phyloP scores from a whole-genome alignment of 768 basidiomycete genomes.

The Hericium rajendrae region DNA sequence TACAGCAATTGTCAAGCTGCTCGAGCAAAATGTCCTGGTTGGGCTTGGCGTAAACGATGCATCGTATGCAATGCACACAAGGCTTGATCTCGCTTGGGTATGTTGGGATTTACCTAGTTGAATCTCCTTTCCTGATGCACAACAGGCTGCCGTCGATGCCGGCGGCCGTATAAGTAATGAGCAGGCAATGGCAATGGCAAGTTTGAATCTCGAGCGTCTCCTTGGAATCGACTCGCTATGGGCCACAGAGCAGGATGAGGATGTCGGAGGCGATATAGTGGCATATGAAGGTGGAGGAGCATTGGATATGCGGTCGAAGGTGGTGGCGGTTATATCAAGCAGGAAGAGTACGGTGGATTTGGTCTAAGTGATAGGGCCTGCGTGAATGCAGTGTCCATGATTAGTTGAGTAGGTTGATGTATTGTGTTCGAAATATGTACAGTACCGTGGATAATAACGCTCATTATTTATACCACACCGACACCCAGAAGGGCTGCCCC shows the following conservation, averaged over 20 bases:
- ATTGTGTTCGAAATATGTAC: too few species aligned
- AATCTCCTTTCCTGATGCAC: not conserved
- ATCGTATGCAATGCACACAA: conserved; percentile 23
- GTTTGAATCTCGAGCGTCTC: conserved; percentile 33
- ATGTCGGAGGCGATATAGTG: conserved; percentile 18
- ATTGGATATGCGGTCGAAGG: conserved; percentile 26
- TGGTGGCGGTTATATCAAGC: conserved; percentile 24
- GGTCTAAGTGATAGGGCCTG: not conserved
- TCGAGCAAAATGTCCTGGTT: conserved; percentile 53
- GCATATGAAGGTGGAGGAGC: conserved; percentile 25
- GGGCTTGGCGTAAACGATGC: conserved; percentile 39
- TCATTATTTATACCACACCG: conserved; percentile 21
- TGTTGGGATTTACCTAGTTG: not conserved
- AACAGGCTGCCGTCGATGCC: conserved; percentile 31
- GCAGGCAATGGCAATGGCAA: conserved; percentile 28
- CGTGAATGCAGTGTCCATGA: too few species aligned
- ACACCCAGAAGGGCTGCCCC: conserved; percentile 63
- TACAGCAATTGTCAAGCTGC: conserved; percentile 42
- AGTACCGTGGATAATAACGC: too few species aligned
- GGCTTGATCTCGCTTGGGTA: conserved; percentile 33
- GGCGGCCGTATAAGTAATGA: conserved; percentile 27
- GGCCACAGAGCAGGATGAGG: not conserved
- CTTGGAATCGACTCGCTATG: conserved; percentile 23
- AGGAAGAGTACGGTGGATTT: conserved; percentile 10
- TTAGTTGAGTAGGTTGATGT: too few species aligned